phyloP scores from a whole-genome alignment of 78 protist genomes.

The Emiliania huxleyi region DNA sequence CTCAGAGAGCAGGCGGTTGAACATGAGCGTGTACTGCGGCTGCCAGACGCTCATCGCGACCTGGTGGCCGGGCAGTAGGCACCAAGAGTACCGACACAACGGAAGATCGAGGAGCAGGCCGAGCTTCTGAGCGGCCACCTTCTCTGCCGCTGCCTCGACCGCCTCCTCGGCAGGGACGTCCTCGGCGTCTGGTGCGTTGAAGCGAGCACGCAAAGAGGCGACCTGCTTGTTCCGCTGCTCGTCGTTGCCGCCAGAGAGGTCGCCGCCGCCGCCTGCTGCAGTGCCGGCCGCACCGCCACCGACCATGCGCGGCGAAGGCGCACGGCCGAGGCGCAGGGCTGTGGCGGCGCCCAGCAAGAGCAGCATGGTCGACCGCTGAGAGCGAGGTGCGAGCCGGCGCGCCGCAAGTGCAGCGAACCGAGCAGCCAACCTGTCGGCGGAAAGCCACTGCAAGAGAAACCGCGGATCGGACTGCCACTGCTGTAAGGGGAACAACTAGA shows the following conservation, averaged over 20 bases:
- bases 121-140: background rate
- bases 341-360: background rate
- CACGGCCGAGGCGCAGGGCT: background rate
- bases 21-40: constrained; percentile 3
- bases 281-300: background rate
- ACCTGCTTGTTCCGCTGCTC: background rate
- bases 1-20: background rate
- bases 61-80: background rate
- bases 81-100: background rate
- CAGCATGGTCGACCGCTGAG: too few relatives aligned
- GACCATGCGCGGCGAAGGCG: background rate
- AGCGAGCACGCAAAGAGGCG: background rate
- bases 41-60: background rate
- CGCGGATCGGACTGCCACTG: too few relatives aligned
- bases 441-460: too few relatives aligned
- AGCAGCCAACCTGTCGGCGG: too few relatives aligned
- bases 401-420: too few relatives aligned
- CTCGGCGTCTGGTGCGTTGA: background rate
- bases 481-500: too few relatives aligned
- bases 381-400: too few relatives aligned
- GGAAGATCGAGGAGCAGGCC: background rate
- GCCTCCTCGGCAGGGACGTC: background rate
- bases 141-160: too few relatives aligned
- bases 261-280: background rate
- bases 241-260: background rate